Base-by-base conservation (phyloP, 257 asterid species). In the Galeopsis tetrahit region DNA sequence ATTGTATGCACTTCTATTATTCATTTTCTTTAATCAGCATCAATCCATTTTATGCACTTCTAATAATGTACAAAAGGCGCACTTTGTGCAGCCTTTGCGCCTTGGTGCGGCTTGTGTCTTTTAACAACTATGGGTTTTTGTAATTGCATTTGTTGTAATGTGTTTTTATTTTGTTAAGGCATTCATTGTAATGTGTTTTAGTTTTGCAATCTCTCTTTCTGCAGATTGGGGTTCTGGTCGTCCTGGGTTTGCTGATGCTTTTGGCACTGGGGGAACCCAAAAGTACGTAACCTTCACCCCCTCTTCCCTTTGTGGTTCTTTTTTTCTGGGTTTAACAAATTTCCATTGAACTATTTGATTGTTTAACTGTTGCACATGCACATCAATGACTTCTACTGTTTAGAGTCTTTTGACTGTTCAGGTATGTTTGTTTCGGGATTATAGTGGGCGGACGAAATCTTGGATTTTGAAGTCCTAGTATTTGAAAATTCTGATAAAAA, bases 221-320 rank as follows among this genome's bases (percentile, higher is more conserved):
- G 82, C 86, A 93, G 98, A 91, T 68, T 91, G 94, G 96, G 96
- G 84, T 72, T 83, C 96, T 49, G 94, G 88, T 35, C 96, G 88
- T 36, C 96, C 86, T 80, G 90, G 87, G 57, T 81, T 80, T 78
- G 75, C 77, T 73, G 97, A 91, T 80, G 84, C 86, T 68, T 82
- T 88, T 71, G 77, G 66, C 33, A 34, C 82, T 3, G 96, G 96
- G 51, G 88, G 85, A 77, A 40, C 78, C 67, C 98, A 86, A 71
- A 88, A 96, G 98, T 93, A 78, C 15, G 63, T 17, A 42, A 8
- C 52, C 17, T 71, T 57, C 21, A 49, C 32, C 69, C 43, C 39
- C 43, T 4, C 44, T 52, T 49, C 39, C 17, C 4, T 49, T 2
- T 2, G 42, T 11, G 49, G 63, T 31, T 21, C 28, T 15, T 52